Percentiles rank a stretch among this genome's conserved stretches.
These are phyloP conservation scores for Angomonas desouzai DNA, from an alignment of 208 protist species.

Conservation along the genomic window DNA sequence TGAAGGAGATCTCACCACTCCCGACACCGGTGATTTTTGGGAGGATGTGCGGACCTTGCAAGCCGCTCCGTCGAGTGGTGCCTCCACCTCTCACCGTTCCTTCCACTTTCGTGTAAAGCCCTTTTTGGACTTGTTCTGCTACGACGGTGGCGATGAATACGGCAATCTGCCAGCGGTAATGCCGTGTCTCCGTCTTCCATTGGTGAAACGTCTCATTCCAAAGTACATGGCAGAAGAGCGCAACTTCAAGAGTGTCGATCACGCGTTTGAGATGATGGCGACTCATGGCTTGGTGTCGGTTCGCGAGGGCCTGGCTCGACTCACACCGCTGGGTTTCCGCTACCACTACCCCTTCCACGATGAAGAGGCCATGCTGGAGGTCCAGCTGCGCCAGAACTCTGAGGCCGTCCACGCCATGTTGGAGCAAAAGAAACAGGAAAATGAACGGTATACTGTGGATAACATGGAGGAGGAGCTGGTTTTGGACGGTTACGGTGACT, in stretches of 20 bases:
- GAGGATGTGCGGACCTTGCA: slow-evolving; percentile 19
- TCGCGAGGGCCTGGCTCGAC: slow-evolving; percentile 28
- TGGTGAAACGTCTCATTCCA: slow-evolving; percentile 28
- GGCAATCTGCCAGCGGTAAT: slow-evolving; percentile 40
- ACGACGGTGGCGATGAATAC: slow-evolving; percentile 46
- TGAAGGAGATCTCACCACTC: no score
- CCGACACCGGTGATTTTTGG: slow-evolving; percentile 32
- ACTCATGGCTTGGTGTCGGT: slow-evolving; percentile 43
- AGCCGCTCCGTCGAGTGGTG: not conserved
- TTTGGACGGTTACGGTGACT: slow-evolving; percentile 12
- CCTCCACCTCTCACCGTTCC: slow-evolving; percentile 17
- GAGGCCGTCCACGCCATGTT: not conserved
- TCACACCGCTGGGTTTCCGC: slow-evolving; percentile 69
- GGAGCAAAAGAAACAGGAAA: slow-evolving; percentile 14
- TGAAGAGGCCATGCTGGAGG: slow-evolving; percentile 51
- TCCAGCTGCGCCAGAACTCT: slow-evolving; percentile 18
- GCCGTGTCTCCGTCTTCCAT: slow-evolving; percentile 35
- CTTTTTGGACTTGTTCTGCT: slow-evolving; percentile 75
- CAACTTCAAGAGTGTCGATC: slow-evolving; percentile 34
- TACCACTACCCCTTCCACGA: slow-evolving; percentile 83
- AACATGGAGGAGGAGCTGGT: not conserved
- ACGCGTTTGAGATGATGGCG: slow-evolving; percentile 41
- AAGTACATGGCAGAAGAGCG: slow-evolving; percentile 16
- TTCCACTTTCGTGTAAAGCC: slow-evolving; percentile 60
- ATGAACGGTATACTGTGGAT: slow-evolving; percentile 12